A percentile compares a stretch with the other conserved stretches of the same genome.
Evolutionary conservation across 306 rosid genomes (phyloP).

Genomic region (Heteromeles arbutifolia): DNA sequence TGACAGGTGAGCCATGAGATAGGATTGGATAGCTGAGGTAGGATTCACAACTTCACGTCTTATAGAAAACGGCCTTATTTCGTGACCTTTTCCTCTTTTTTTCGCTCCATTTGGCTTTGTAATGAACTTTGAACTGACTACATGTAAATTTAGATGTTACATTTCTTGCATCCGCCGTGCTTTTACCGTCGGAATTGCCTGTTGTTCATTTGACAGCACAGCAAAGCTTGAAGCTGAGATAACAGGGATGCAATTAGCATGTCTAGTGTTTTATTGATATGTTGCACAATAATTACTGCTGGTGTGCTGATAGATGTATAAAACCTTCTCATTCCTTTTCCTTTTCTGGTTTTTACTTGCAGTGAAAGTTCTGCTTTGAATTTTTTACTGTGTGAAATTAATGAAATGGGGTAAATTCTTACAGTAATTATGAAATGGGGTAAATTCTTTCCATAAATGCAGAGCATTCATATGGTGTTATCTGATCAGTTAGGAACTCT

Average conservation of each 20-base stretch:
- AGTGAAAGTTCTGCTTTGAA: background rate
- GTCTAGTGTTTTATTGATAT: slow-evolving; percentile 17
- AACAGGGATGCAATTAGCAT: slow-evolving; percentile 38
- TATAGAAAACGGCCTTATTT: slow-evolving; percentile 34
- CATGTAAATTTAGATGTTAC: slow-evolving; percentile 70
- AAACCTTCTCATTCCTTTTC: background rate
- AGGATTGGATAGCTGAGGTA: slow-evolving; percentile 69
- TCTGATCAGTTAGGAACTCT: background rate
- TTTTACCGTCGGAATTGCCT: slow-evolving; percentile 31
- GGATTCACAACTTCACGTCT: slow-evolving; percentile 45
- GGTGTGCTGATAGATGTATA: slow-evolving; percentile 7
- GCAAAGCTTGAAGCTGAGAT: slow-evolving; percentile 25
- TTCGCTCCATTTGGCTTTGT: slow-evolving; percentile 36
- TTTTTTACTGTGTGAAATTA: background rate
- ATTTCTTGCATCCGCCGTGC: slow-evolving; percentile 40
- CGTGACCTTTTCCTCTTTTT: slow-evolving; percentile 19
- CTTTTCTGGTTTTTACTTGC: background rate
- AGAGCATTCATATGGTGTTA: no score
- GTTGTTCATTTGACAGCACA: slow-evolving; percentile 32
- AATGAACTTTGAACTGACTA: slow-evolving; percentile 52
- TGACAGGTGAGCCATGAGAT: slow-evolving; percentile 27
- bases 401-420: background rate
- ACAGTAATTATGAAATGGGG: no score
- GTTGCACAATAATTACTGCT: slow-evolving; percentile 21
- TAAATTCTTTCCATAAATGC: background rate